Conservation (phyloP, 78 protist genomes). For the Chrysochromulina parva region DNA sequence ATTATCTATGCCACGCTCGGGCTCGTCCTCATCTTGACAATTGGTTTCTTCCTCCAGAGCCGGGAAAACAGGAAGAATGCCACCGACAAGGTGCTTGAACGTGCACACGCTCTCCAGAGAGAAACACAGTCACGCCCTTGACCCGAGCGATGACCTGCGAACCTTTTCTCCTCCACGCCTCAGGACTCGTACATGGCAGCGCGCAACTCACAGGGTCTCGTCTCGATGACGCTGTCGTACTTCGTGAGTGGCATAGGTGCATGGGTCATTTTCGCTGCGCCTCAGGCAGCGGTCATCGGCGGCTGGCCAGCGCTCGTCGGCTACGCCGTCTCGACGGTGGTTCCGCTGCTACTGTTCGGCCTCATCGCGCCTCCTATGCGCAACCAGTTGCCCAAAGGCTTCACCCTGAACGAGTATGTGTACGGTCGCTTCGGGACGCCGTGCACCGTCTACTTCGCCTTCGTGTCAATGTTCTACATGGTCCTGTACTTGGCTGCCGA, state of each 20-base stretch:
- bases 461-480: not conserved
- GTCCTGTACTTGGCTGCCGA: not conserved
- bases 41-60: no score
- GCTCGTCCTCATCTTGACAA: no score
- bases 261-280: constrained; percentile 1
- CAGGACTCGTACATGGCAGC: not conserved
- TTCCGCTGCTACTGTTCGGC: not conserved
- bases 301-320: not conserved
- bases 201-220: not conserved
- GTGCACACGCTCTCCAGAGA: no score
- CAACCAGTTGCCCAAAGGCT: not conserved
- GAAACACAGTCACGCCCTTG: no score
- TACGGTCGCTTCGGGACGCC: not conserved
- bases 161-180: no score
- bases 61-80: no score
- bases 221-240: not conserved
- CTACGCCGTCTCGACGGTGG: not conserved
- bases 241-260: not conserved
- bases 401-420: not conserved
- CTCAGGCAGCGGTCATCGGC: not conserved
- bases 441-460: no score
- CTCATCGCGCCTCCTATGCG: not conserved
- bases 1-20: no score
- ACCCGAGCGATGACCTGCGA: no score
- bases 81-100: no score